Conservation (phyloP, 192 early-diverging fungal genomes). For the Gaertneriomyces sp. region DNA sequence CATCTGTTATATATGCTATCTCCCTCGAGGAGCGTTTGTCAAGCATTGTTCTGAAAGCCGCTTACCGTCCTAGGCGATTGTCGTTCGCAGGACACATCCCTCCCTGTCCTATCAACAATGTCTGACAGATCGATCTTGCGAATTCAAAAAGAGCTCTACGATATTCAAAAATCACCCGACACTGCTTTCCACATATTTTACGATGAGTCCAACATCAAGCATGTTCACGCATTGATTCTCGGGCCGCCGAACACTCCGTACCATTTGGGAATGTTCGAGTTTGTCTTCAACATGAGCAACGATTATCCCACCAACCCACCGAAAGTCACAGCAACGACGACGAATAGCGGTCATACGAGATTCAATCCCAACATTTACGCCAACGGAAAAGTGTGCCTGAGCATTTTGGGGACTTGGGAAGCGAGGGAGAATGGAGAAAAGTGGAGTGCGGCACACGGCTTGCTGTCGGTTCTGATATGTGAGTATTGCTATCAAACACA, state of each 20-base stretch:
- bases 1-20: too few species aligned
- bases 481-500: not conserved
- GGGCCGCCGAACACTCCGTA: constrained; percentile 59
- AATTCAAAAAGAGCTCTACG: constrained; percentile 35
- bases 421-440: constrained; percentile 49
- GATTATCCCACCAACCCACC: constrained; percentile 58
- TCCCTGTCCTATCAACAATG: constrained; percentile 12
- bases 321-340: constrained; percentile 56
- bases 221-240: constrained; percentile 60
- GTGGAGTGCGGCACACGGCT: constrained; percentile 60
- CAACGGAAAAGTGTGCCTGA: constrained; percentile 29
- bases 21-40: too few species aligned
- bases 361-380: constrained; percentile 65
- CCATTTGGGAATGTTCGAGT: constrained; percentile 33
- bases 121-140: constrained; percentile 31
- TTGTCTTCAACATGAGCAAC: constrained; percentile 53
- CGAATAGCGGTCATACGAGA: constrained; percentile 41
- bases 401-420: constrained; percentile 60
- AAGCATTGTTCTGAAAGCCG: too few species aligned
- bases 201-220: constrained; percentile 57
- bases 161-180: constrained; percentile 34
- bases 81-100: too few species aligned
- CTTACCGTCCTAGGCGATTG: too few species aligned
- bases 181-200: constrained; percentile 30
- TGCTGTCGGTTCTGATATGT: constrained; percentile 53